phyloP scores from a whole-genome alignment of 2,329 filamentous ascomycete species.

The Ophiosphaerella narmari region DNA sequence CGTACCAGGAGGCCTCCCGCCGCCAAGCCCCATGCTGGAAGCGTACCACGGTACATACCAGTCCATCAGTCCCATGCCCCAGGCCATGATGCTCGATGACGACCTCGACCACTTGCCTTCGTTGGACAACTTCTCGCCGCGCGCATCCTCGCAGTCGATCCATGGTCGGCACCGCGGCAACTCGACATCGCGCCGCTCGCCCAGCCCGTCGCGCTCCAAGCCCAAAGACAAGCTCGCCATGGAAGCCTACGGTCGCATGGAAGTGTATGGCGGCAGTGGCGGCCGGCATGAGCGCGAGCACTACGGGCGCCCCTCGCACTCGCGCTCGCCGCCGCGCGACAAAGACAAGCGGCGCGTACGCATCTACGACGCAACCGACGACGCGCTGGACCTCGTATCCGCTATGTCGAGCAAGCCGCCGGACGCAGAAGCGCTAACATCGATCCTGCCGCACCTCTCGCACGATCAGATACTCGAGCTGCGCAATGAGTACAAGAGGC shows the following conservation, averaged over 20 bases:
- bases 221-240: slow-evolving; percentile 41
- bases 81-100: slow-evolving; percentile 66
- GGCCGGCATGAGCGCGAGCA: slow-evolving; percentile 4
- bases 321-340: slow-evolving; percentile 16
- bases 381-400: slow-evolving; percentile 75
- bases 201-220: slow-evolving; percentile 32
- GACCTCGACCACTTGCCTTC: slow-evolving; percentile 54
- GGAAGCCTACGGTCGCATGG: slow-evolving; percentile 35
- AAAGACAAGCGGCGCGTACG: slow-evolving; percentile 62
- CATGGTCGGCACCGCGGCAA: slow-evolving; percentile 34
- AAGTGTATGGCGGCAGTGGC: slow-evolving; percentile 22
- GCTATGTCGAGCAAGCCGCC: slow-evolving; percentile 70
- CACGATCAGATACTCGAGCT: slow-evolving; percentile 88
- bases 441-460: slow-evolving; percentile 71
- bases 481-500: slow-evolving; percentile 85
- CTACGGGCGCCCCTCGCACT: slow-evolving; percentile 10
- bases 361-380: slow-evolving; percentile 84
- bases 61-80: slow-evolving; percentile 91
- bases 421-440: slow-evolving; percentile 80
- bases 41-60: slow-evolving; percentile 94
- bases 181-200: slow-evolving; percentile 39
- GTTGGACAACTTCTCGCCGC: slow-evolving; percentile 39
- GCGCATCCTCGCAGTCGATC: slow-evolving; percentile 32
- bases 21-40: slow-evolving; percentile 84
- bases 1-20: slow-evolving; percentile 56